These are phyloP conservation scores for Pseudovirgaria hyperparasitica DNA, from an alignment of 2,329 filamentous ascomycete genomes.

Conservation along the genomic window DNA sequence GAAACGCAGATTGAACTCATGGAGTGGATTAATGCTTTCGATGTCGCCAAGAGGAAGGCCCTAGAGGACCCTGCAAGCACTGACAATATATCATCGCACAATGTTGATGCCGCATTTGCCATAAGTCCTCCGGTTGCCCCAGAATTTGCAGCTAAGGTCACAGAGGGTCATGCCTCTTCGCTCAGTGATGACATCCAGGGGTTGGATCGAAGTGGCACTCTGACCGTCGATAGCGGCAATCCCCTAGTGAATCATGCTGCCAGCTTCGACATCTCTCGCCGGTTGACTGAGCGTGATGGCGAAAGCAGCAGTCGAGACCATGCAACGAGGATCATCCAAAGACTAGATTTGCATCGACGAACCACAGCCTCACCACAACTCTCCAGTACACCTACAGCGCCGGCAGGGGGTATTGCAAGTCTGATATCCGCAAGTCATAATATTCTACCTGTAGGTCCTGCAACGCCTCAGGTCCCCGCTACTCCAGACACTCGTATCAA, in stretches of 20 bases:
- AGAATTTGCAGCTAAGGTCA: slow-evolving; percentile 74
- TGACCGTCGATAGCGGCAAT: slow-evolving; percentile 40
- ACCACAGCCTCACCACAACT: slow-evolving; percentile 43
- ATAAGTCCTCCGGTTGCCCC: slow-evolving; percentile 80
- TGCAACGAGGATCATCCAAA: slow-evolving; percentile 81
- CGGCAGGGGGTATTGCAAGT: slow-evolving; percentile 62
- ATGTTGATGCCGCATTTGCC: slow-evolving; percentile 66
- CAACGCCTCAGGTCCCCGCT: slow-evolving; percentile 20
- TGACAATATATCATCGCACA: slow-evolving; percentile 26
- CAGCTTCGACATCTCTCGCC: slow-evolving; percentile 58
- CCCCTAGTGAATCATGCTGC: slow-evolving; percentile 43
- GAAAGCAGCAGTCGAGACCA: slow-evolving; percentile 67
- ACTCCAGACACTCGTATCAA: slow-evolving; percentile 23
- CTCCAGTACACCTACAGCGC: slow-evolving; percentile 26
- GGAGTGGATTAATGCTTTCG: slow-evolving; percentile 88
- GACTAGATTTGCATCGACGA: slow-evolving; percentile 79
- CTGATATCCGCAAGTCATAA: slow-evolving; percentile 61
- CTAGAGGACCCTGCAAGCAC: slow-evolving; percentile 58
- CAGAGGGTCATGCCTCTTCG: slow-evolving; percentile 50
- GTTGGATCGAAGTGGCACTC: slow-evolving; percentile 49
- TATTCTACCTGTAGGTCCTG: slow-evolving; percentile 53
- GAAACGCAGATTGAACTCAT: slow-evolving; percentile 88
- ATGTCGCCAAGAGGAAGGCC: slow-evolving; percentile 84
- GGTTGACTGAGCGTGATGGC: slow-evolving; percentile 47
- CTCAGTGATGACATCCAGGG: slow-evolving; percentile 39